Evolutionary conservation across 2,329 filamentous ascomycete genomes (phyloP).

Genomic region (Bipolaris gigantea): DNA sequence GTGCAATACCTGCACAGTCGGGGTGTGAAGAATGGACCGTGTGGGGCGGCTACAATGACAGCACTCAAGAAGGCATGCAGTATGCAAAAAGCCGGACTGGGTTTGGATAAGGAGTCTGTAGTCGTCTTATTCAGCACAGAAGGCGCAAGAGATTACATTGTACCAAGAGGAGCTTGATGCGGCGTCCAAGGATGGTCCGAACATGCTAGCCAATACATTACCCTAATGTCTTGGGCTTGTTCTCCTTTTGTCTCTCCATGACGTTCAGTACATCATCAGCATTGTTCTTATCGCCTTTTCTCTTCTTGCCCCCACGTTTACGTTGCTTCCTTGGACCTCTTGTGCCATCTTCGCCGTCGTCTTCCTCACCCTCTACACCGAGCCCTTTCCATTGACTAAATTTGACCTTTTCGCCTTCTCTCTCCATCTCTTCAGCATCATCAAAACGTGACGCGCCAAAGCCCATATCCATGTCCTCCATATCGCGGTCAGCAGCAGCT

Average conservation of each 20-base stretch:
- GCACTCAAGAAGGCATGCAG: slow-evolving; percentile 57
- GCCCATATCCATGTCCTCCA: slow-evolving; percentile 90
- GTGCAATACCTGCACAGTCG: slow-evolving; percentile 55
- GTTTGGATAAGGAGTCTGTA: slow-evolving; percentile 54
- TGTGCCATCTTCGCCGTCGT: slow-evolving; percentile 48
- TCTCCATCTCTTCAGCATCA: slow-evolving; percentile 81
- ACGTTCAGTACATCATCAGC: slow-evolving; percentile 78
- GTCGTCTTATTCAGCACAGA: slow-evolving; percentile 71
- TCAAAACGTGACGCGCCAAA: slow-evolving; percentile 87
- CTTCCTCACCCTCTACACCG: slow-evolving; percentile 58
- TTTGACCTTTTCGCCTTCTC: slow-evolving; percentile 61
- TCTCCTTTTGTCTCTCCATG: slow-evolving; percentile 62
- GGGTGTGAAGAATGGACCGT: slow-evolving; percentile 61
- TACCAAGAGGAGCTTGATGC: slow-evolving; percentile 4
- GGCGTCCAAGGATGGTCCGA: slow-evolving; percentile 7
- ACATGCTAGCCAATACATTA: neutral
- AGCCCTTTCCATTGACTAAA: slow-evolving; percentile 63
- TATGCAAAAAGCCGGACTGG: slow-evolving; percentile 39
- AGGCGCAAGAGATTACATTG: slow-evolving; percentile 47
- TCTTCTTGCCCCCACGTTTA: slow-evolving; percentile 73
- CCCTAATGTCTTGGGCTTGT: slow-evolving; percentile 28
- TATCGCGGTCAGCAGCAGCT: slow-evolving; percentile 71
- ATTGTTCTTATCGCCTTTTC: slow-evolving; percentile 77
- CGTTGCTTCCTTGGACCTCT: slow-evolving; percentile 61
- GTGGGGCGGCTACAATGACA: slow-evolving; percentile 62